Evolutionary conservation across 2,329 filamentous ascomycete species (phyloP), one percentile per base, ranked within the genome.

Genomic region (Colletotrichum truncatum): DNA sequence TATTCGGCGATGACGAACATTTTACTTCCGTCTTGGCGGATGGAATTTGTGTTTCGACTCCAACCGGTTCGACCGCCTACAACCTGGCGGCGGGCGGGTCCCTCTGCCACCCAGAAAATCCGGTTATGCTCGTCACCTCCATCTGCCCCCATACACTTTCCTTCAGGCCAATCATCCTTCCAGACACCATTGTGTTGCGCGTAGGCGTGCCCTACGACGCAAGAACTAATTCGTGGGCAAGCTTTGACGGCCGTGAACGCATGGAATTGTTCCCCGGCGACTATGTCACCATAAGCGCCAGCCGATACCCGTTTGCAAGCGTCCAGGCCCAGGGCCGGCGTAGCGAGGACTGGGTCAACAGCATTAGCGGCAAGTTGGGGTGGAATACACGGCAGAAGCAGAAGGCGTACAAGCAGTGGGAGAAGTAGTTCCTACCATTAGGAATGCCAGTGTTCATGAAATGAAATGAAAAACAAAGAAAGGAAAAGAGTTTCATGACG

Each of bases 31-130:
- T 98, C 6, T 90, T 96, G 70, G 96, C 95, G 23, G 96, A 98
- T 75, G 95, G 95, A 11, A 88, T 98, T 64, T 97, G 94, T 74
- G 92, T 98, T 23, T 94, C 95, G 1, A 98, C 95, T 6, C 96
- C 95, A 0, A 98, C 96, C 0, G 96, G 95, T 12, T 96, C 92
- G 6, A 98, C 95, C 12, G 95, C 95, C 16, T 69, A 69, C 80
- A 98, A 97, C 74, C 89, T 98, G 18, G 95, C 94, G 0, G 94
- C 95, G 0, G 96, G 96, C n/a, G 95, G 95, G 18, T 97, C 93
- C 3, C 86, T 98, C 23, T 98, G 94, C 73, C 95, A 98, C 75
- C 95, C 95, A 0, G 96, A 98, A 72, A 98, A 98, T 75, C 96
- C 95, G 0, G 94, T 98, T 49, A 97, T 98, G 78, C 88, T 98